Base-by-base conservation (phyloP, 805 yeast species). In the Candida sonorensis region DNA sequence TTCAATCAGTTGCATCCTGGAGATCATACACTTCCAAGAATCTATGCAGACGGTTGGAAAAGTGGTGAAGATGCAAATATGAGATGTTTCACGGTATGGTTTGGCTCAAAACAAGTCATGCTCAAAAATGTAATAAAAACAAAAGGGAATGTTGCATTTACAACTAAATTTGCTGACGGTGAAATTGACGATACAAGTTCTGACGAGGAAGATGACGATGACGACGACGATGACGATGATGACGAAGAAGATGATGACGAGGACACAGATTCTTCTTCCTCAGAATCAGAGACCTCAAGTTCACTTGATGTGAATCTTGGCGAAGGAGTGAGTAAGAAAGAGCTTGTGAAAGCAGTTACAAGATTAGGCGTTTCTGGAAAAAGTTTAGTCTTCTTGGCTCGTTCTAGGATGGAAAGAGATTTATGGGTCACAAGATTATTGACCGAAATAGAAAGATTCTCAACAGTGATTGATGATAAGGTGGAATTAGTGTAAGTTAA, bases 41-140 rank as follows among this genome's bases (percentile, higher is more conserved):
- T 81, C 0, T 87, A 82, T 49, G 58, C 69, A 2, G 94, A 87
- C 55, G 96, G 96, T 0, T 81, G 94, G 86, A 71, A 67, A 41
- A 80, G 94, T 2, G 64, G 75, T 7, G 97, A 90, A 46, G 82
- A 78, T 29, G 92, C 84, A 42, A 45, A 66, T n/a, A 59, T 73
- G 17, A 63, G 95, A 30, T 76, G 92, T 41, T 87, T 90, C 47
- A 83, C 92, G 0, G 45, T 90, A 3, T 87, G 96, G 95, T 74
- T 78, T 55, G 90, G 87, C 0, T 67, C 68, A 6, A 81, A 78
- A 43, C 58, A 78, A 35, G 56, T 65, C 3, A 57, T 74, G 36
- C 48, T 50, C 24, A 41, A 40, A 19, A 66, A 37, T 30, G 27
- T 33, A 11, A 39, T 35, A 27, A 34, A 31, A 11, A 27, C 35